Evolutionary conservation across 2,329 filamentous ascomycete species (phyloP), one percentile per base, ranked within the genome.

Genomic region (Gaeumannomyces sp.): DNA sequence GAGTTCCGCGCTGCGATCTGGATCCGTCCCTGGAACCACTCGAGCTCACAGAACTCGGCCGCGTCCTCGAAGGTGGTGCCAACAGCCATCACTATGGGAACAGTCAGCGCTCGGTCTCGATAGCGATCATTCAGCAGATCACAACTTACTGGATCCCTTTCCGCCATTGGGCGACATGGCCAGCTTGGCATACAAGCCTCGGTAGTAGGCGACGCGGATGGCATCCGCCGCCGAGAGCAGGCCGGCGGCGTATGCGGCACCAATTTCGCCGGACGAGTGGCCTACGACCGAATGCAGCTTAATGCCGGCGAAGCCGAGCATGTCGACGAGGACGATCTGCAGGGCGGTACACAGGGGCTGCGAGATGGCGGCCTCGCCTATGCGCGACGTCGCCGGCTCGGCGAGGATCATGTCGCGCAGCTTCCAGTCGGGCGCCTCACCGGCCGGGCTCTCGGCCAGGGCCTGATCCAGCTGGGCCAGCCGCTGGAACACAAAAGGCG

Each of bases 21-120:
- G 16, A 35, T 14, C 14, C 61, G 61, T 8, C 61, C 61, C 7
- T 19, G 11, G 27, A 56, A 62, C 7, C 31, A 14, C 1, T 25
- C 11, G 14, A 62, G 35, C 16, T 35, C 35, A 11, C 53, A 14
- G 16, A 57, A 29, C 25, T 63, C 50, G 28, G 27, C 16, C 7
- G 61, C 61, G 29, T 28, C 61, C 11, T 62, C 61, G 16, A 45
- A 31, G 19, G 35, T 29, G 1, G 75, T 74, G 1, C 78, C 76
- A 0, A 75, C 79, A 64, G 81, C 76, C 78, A 82, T 81, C 53
- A 71, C 73, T 0, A 77, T 79, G 14, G 72, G 29, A 31, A 31
- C 29, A 31, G 29, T 31, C 29, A 31, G 29, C 29, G 29, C 29
- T 31, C 29, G 29, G 29, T 31, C 29, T 31, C 29, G 29, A 31